phyloP scores from a whole-genome alignment of 768 basidiomycete species.

The Xerocomus spinulosus region DNA sequence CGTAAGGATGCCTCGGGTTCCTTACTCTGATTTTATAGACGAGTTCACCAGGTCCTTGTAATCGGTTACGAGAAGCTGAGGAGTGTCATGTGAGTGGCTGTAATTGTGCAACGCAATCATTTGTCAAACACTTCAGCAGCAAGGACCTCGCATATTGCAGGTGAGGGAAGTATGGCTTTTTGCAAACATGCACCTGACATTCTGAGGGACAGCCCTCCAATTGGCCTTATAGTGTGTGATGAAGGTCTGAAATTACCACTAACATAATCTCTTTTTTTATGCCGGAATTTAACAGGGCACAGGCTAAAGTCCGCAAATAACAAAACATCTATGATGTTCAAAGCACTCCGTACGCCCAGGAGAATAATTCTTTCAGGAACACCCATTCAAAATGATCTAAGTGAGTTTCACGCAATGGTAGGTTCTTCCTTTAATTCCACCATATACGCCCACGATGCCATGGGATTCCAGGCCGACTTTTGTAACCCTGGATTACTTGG shows the following conservation, averaged over 20 bases:
- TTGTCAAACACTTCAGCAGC: constrained; percentile 29
- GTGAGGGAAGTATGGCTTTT: constrained; percentile 35
- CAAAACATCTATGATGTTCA: constrained; percentile 87
- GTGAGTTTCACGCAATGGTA: constrained; percentile 97
- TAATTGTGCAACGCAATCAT: neutral
- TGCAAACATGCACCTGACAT: neutral
- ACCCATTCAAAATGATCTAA: constrained; percentile 93
- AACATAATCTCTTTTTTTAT: neutral
- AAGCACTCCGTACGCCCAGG: constrained; percentile 65
- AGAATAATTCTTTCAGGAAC: constrained; percentile 93
- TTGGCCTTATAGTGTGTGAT: constrained; percentile 92
- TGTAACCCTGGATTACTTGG: constrained; percentile 91
- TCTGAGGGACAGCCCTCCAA: constrained; percentile 59
- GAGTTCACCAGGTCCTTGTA: constrained; percentile 78
- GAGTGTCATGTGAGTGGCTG: constrained; percentile 63
- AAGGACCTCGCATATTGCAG: constrained; percentile 58
- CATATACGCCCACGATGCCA: too few relatives aligned
- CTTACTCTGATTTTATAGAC: constrained; percentile 36
- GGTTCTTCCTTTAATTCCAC: too few relatives aligned
- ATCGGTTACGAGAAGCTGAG: constrained; percentile 93
- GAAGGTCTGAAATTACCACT: constrained; percentile 53
- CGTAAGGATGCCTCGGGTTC: neutral
- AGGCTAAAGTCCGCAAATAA: constrained; percentile 87
- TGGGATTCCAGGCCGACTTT: constrained; percentile 66
- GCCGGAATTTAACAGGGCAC: constrained; percentile 54